Base-by-base conservation (phyloP, 768 basidiomycete species). In the Rhodotorula graminis region DNA sequence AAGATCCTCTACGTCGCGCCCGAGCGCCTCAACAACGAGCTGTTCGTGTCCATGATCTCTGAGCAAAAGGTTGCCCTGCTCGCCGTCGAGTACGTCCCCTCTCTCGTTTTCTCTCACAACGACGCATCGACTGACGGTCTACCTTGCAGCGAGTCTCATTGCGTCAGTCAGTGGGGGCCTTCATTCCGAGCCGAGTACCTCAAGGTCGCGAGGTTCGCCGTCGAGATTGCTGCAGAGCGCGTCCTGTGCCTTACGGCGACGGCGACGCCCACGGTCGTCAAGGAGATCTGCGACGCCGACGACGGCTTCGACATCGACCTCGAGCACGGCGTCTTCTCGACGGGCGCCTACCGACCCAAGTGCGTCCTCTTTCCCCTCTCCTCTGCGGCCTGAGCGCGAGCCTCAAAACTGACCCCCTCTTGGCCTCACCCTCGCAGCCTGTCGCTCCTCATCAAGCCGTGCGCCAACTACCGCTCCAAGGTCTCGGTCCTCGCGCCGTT, bases 1-100 rank as follows among this genome's bases (percentile, higher is more conserved):
- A 85, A 85, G 78, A 80, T 85, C 14, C 81, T 85, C 31, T 85
- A 84, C 64, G 84, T 84, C 5, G 85, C 85, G 2, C 84, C 84
- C 0, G 85, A 85, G 71, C 77, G 83, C 80, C 44, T 85, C 40
- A 84, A 84, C 76, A 85, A 84, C 72, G 84, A 85, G 73, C 74
- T 80, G 1, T 83, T 84, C 77, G 72, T 83, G 18, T 71, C 81
- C n/a, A 80, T 86, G 82, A 84, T 86, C 80, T 71, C 76, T 15
- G 76, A 78, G 19, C 82, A 84, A 47, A 81, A 80, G 53, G 83
- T 86, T 18, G 82, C 84, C 2, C 78, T 86, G 0, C 79, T 86
- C 3, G 85, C 85, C 0, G 82, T 86, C 1, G 85, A 86, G 73
- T 64, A 23, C 15, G 68, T 56, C 15, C 21, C 14, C 49, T 18